Conservation (phyloP, 1,139 yeast species). For the Geotrichum histeridarum region DNA sequence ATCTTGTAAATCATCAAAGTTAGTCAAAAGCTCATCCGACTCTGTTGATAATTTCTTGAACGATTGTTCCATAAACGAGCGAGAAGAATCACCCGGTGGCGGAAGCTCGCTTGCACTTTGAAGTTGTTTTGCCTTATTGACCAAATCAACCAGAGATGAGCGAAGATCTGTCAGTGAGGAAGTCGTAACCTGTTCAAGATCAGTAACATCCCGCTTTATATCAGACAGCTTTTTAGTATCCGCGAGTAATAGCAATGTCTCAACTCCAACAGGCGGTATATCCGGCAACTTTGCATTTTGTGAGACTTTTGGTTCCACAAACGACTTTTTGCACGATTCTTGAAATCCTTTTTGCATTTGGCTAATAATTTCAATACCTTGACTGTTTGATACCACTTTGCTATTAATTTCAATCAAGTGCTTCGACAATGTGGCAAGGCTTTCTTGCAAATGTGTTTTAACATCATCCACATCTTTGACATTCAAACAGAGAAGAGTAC, state of each 20-base stretch:
- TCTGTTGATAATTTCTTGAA: constrained; percentile 68
- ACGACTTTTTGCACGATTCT: not conserved
- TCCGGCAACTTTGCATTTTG: not conserved
- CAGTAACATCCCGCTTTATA: constrained; percentile 53
- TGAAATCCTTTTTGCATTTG: constrained; percentile 8
- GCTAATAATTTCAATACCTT: constrained; percentile 23
- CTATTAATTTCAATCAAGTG: constrained; percentile 37
- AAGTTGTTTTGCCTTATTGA: constrained; percentile 48
- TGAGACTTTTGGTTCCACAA: not conserved
- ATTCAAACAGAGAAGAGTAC: constrained; percentile 56
- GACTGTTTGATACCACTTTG: constrained; percentile 37
- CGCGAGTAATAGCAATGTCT: constrained; percentile 12
- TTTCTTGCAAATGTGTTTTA: constrained; percentile 33
- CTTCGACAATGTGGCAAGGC: constrained; percentile 30
- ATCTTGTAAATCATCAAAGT: constrained; percentile 89
- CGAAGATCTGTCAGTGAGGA: constrained; percentile 45
- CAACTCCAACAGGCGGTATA: constrained; percentile 2
- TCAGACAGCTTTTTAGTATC: constrained; percentile 35
- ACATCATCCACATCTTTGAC: constrained; percentile 37
- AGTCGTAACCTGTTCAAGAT: constrained; percentile 54
- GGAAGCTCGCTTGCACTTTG: constrained; percentile 35
- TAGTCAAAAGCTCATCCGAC: constrained; percentile 67
- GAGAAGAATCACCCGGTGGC: constrained; percentile 47
- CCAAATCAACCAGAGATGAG: constrained; percentile 44
- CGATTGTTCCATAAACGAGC: constrained; percentile 72